Evolutionary conservation across 352 stramenopile species (phyloP), one percentile per base, ranked within the genome.

Genomic region (Globisporangium radiosum): DNA sequence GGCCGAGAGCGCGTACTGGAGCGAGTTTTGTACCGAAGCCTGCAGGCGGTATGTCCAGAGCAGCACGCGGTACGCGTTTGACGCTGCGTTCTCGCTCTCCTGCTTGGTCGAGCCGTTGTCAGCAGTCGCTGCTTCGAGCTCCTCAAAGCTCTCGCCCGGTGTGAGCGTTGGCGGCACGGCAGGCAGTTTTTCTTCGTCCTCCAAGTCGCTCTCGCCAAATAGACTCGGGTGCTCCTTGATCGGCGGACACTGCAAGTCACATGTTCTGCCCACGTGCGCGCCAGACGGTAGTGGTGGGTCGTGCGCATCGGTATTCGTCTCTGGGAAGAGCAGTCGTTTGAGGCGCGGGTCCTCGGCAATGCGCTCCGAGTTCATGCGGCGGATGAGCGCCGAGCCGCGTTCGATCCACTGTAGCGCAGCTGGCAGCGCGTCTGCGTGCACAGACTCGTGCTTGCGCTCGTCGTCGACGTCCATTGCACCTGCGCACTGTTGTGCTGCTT

Each of bases 351-450:
- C 85, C 65, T 94, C 83, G 7, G 85, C 85, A 47, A 95, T 76
- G 43, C 85, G 81, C 69, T 95, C 85, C 50, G 85, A 92, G 62
- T 95, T 95, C 79, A 95, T 95, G 69, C 85, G 84, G 25, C 85
- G 81, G 56, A 95, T 85, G 51, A 95, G 73, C 55, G 83, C 77
- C 4, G 85, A 91, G 51, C 85, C 85, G 55, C 85, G 84, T 63
- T 95, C 85, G 39, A 90, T 73, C 84, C 85, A 93, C 54, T 76
- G 73, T 38, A 91, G 60, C 44, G 65, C 11, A 3, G 15, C 15
- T 36, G 45, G 45, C 5, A 50, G 8, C 8, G 45, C n/a, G 8
- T 25, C 45, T 9, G 45, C 6, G 5, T 33, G 6, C 5, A 7
- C 45, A 25, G 13, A 8, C 45, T 17, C 11, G 15, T 2, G 45